Base-by-base conservation (phyloP, 345 rosid genomes). In the Eucalyptus regnans region DNA sequence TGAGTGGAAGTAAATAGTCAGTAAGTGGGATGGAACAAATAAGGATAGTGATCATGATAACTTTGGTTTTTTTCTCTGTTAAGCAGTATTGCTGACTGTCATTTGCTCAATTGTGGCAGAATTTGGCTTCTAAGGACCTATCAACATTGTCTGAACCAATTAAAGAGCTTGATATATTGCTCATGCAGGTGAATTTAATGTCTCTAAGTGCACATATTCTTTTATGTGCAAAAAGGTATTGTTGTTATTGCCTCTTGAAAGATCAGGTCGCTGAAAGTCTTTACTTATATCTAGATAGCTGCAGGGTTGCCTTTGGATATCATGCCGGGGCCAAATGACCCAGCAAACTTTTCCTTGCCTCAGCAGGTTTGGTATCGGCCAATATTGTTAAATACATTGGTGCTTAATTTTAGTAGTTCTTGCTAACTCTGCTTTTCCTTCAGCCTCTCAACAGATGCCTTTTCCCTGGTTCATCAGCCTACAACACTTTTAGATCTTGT, bases 381-480 rank as follows among this genome's bases (percentile, higher is more conserved):
- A 8, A 86, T 88, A 60, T 68, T 79, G 37, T 50, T 41, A 41
- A 41, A 11, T 41, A 41, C 1, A 5, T 20, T 20, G 48, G 8
- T 41, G 27, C 84, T 41, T 25, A 41, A 76, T 76, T 10, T 76
- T 76, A 20, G 31, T 88, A 29, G 85, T 18, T 88, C 54, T 33
- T 90, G 43, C 83, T 85, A 86, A 88, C 54, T 86, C 80, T 50
- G 86, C 87, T 89, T 91, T 90, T 89, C 84, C 81, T 91, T 92
- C 96, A 97, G 99, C 96, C 99, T 88, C 91, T 98, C 91, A 91
- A 97, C 89, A 93, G 96, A 91, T 97, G 99, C 92, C 99, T 98
- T 91, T 95, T 97, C 90, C 99, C 99, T 84, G 97, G 97, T 90
- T 94, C 99, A 85, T 93, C 97, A 66, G 90, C 94, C 49, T 98